These are phyloP conservation scores for Carex sylvatica DNA, from an alignment of 202 grass and related monocot genomes.

Conservation along the genomic window DNA sequence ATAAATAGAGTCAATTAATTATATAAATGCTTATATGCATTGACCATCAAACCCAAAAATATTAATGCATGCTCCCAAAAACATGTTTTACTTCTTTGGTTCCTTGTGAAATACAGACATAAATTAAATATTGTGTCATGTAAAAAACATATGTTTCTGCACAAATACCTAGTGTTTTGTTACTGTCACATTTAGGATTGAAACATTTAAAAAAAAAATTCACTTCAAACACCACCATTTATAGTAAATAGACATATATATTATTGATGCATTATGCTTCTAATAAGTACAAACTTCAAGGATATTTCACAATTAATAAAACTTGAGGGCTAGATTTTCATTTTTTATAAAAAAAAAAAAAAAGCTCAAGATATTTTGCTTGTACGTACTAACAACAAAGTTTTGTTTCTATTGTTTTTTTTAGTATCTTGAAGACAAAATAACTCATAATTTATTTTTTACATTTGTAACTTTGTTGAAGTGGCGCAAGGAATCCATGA, in stretches of 20 bases:
- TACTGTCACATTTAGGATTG: background rate
- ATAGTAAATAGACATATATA: background rate
- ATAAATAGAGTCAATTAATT: background rate
- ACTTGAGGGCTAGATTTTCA: too few species aligned
- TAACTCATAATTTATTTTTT: too few species aligned
- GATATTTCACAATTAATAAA: background rate
- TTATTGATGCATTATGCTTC: background rate
- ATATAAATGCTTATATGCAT: background rate
- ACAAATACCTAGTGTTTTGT: background rate
- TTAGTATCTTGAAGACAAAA: too few species aligned
- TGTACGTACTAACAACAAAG: too few species aligned
- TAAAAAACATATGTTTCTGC: background rate
- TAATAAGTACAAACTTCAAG: background rate
- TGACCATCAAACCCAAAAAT: background rate
- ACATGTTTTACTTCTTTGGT: background rate
- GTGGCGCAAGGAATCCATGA: too few species aligned
- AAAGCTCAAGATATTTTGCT: too few species aligned
- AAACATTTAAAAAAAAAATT: background rate
- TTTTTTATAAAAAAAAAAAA: too few species aligned
- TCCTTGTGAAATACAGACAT: background rate
- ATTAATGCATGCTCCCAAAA: background rate
- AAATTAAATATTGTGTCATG: background rate
- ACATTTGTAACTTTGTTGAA: too few species aligned
- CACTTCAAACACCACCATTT: background rate
- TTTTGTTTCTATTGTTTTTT: too few species aligned